These are phyloP conservation scores for Plantago lanceolata DNA, from an alignment of 305 asterid species.

Conservation along the genomic window DNA sequence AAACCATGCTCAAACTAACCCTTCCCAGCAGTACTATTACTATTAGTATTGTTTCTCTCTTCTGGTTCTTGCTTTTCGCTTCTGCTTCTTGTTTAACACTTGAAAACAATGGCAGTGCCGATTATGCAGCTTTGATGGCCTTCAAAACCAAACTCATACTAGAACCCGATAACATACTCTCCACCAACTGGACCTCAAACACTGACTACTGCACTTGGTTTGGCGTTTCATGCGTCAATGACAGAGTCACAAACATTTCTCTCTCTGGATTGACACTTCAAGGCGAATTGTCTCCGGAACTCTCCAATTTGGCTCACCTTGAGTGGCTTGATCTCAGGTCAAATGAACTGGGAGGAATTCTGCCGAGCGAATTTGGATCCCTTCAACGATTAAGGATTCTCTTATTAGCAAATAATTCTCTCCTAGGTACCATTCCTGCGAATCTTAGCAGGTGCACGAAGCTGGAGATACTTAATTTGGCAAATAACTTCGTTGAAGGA, in stretches of 20 bases:
- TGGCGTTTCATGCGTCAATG: slow-evolving; percentile 33
- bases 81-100: background rate
- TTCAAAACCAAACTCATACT: slow-evolving; percentile 28
- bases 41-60: too few relatives aligned
- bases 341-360: slow-evolving; percentile 25
- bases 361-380: slow-evolving; percentile 33
- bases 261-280: slow-evolving; percentile 31
- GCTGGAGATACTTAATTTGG: slow-evolving; percentile 26
- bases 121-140: slow-evolving; percentile 30
- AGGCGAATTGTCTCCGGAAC: slow-evolving; percentile 22
- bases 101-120: slow-evolving; percentile 15
- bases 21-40: too few relatives aligned
- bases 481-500: slow-evolving; percentile 28
- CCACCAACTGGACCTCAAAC: slow-evolving; percentile 32
- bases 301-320: slow-evolving; percentile 31
- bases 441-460: slow-evolving; percentile 28
- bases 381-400: slow-evolving; percentile 27
- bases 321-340: slow-evolving; percentile 29
- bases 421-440: slow-evolving; percentile 30
- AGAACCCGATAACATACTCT: slow-evolving; percentile 20
- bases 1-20: too few relatives aligned
- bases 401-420: slow-evolving; percentile 25
- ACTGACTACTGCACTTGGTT: slow-evolving; percentile 34
- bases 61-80: background rate
- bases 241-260: slow-evolving; percentile 24